Conservation (phyloP, 148 eudicot genomes). For the Diospyros lotus region DNA sequence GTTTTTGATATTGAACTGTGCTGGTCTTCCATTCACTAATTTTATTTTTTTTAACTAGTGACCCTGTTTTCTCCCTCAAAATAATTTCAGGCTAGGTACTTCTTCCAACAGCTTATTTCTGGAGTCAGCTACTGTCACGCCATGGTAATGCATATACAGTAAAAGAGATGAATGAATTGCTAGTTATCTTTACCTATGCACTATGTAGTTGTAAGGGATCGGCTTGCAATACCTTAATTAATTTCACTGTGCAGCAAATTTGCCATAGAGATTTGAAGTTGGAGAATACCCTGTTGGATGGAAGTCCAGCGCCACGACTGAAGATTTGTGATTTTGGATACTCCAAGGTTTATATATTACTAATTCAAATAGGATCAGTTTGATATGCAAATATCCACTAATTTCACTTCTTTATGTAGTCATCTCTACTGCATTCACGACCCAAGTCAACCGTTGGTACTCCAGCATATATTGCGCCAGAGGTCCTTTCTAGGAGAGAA, state of each 20-base stretch:
- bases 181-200: too few relatives aligned
- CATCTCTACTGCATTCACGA: slow-evolving; percentile 78
- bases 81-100: slow-evolving; percentile 63
- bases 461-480: slow-evolving; percentile 88
- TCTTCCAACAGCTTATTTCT: slow-evolving; percentile 84
- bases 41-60: too few relatives aligned
- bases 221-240: background rate
- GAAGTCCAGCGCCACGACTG: slow-evolving; percentile 79
- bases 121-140: slow-evolving; percentile 79
- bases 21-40: too few relatives aligned
- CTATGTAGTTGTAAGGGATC: background rate
- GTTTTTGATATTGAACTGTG: background rate
- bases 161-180: background rate
- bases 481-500: slow-evolving; percentile 78
- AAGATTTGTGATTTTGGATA: slow-evolving; percentile 89
- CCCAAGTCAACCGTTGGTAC: slow-evolving; percentile 89
- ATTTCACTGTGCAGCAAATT: slow-evolving; percentile 53
- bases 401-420: slow-evolving; percentile 31
- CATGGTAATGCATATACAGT: slow-evolving; percentile 38
- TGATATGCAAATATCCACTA: background rate
- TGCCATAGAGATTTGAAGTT: slow-evolving; percentile 79
- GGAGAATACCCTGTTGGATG: slow-evolving; percentile 78
- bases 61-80: slow-evolving; percentile 2
- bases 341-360: slow-evolving; percentile 51
- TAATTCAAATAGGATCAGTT: background rate